Percentiles rank a stretch among this genome's conserved stretches.
Evolutionary conservation across 2,329 filamentous ascomycete species (phyloP).

Genomic region (Cercospora berteroae): DNA sequence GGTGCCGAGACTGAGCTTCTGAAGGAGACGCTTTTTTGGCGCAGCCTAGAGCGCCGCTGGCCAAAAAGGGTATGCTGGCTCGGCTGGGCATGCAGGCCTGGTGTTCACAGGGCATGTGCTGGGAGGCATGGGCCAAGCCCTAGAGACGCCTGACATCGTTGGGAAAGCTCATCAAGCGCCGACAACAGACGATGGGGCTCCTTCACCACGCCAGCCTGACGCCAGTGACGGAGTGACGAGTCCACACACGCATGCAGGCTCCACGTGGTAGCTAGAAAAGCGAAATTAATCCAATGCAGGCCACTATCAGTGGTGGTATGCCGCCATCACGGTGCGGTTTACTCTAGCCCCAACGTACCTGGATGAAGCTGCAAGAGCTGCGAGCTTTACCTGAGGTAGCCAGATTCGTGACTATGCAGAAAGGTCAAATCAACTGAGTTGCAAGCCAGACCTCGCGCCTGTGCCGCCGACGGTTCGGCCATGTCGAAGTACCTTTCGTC

Average conservation of each 20-base stretch:
- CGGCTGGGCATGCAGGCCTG: not conserved
- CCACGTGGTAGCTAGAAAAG: not conserved
- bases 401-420: not conserved
- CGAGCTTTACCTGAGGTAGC: not conserved
- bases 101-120: not conserved
- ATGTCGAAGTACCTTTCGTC: not conserved
- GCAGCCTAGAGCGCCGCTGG: not conserved
- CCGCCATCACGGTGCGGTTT: not conserved
- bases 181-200: not conserved
- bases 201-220: not conserved
- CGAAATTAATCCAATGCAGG: not conserved
- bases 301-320: not conserved
- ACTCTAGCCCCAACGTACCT: not conserved
- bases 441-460: not conserved
- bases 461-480: not conserved
- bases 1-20: not conserved
- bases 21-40: not conserved
- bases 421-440: not conserved
- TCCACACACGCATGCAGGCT: not conserved
- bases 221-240: not conserved
- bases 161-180: not conserved
- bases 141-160: not conserved
- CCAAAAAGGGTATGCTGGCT: not conserved
- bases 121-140: not conserved
- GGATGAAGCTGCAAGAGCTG: not conserved